Base-by-base conservation (phyloP, 1,284 basidiomycete genomes). In the Malassezia dermatis region DNA sequence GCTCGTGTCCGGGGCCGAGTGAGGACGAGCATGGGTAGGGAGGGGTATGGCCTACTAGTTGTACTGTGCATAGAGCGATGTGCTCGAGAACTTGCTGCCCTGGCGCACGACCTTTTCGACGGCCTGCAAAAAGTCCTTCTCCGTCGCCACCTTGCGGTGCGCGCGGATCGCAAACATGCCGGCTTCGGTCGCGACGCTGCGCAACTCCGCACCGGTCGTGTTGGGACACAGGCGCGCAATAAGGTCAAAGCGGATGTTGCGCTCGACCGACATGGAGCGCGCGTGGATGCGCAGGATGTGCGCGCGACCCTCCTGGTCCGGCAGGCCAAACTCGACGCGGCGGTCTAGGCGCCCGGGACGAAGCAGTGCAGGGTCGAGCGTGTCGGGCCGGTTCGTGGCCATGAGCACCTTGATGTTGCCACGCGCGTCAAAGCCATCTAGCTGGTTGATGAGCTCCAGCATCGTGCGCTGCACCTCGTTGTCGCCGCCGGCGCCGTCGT, bases 391-490 rank as follows among this genome's bases (percentile, higher is more conserved):
- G 79, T 99, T 98, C 10, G 94, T 98, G 31, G 94, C 94, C 94
- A 99, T 99, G 52, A 98, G 81, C 35, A 99, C 93, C 78, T 99
- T 99, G 79, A 99, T 98, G 75, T 98, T 98, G 17, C 94, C 94
- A 78, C 94, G 79, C 1, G 93, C 86, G 76, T 98, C 94, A 77
- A 99, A 99, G 44, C 94, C 94, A 71, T 99, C 93, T 64, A 99
- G 79, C 77, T 99, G 94, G 76, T 96, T 98, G 75, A 98, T 98
- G 66, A 98, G 79, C 78, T 99, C 94, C 78, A 99, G 79, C 93
- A 98, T 98, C n/a, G 93, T 98, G 73, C 94, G 79, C 77, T 99
- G 94, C 34, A 99, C 94, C 73, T 99, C 94, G 71, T 99, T 98
- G 71, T 99, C 94, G 43, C 94, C 94, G 51, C 94, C 94, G 28